Conservation (phyloP, 495 filamentous ascomycete genomes). For the Lophiotrema nucula region DNA sequence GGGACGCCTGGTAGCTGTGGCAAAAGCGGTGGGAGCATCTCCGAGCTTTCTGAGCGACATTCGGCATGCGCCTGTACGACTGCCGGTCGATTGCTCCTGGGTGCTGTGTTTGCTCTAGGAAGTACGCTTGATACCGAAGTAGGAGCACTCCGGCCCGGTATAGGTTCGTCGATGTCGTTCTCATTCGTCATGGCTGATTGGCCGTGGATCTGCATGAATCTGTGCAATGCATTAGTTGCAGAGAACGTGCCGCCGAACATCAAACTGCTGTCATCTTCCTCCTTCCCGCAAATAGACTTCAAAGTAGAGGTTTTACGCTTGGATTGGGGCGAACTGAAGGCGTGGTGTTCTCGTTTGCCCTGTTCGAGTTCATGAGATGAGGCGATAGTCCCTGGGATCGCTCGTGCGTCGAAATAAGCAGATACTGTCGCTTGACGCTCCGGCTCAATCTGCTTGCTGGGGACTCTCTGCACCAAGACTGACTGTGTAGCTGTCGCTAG, state of each 20-base stretch:
- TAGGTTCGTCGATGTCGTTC: background rate
- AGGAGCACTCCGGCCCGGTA: background rate
- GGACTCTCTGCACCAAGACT: no score
- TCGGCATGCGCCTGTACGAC: no score
- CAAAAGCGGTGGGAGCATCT: background rate
- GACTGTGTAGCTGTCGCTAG: no score
- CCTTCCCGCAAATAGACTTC: no score
- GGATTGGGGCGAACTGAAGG: no score
- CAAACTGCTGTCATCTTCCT: constrained; percentile 18
- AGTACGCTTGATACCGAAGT: background rate
- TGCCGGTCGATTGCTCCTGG: background rate
- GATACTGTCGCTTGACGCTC: no score
- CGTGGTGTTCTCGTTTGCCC: no score
- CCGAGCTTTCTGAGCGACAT: background rate
- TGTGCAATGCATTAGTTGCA: constrained; percentile 32
- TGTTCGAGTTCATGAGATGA: no score
- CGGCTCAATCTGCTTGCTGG: no score
- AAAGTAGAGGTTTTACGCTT: no score
- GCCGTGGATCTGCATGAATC: constrained; percentile 33
- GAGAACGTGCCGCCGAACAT: constrained; percentile 39
- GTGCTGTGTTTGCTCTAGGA: background rate
- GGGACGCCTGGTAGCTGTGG: constrained; percentile 25
- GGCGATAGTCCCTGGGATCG: no score
- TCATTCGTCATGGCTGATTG: background rate
- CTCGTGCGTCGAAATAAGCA: no score